phyloP scores from a whole-genome alignment of 768 basidiomycete species.

The Hypholoma fasciculare region DNA sequence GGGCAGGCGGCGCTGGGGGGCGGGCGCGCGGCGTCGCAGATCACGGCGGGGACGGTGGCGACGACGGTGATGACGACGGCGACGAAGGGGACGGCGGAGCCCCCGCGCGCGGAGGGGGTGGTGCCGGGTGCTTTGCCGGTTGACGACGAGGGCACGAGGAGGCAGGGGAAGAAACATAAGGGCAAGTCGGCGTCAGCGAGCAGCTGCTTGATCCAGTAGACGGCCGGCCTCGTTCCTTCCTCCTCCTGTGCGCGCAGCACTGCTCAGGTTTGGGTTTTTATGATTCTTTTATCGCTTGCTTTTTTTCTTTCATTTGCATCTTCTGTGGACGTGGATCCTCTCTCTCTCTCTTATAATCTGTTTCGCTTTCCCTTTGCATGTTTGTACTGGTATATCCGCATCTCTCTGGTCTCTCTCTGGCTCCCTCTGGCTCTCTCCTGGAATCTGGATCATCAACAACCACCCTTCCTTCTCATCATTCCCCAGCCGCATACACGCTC shows the following conservation, averaged over 20 bases:
- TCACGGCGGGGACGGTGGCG: not conserved
- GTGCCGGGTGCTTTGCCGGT: conserved; percentile 37
- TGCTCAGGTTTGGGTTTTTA: not conserved
- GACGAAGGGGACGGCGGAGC: conserved; percentile 5
- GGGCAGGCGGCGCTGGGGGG: conserved; percentile 17
- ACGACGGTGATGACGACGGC: conserved; percentile 4
- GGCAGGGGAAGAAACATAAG: conserved; percentile 37
- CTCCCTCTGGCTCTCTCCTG: conserved; percentile 4
- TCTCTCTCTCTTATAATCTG: conserved; percentile 1
- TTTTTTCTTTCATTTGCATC: not conserved
- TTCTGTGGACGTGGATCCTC: not conserved
- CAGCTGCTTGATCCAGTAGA: conserved; percentile 50
- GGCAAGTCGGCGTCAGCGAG: conserved; percentile 37
- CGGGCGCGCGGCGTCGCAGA: conserved; percentile 8
- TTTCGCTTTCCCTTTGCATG: conserved; percentile 3
- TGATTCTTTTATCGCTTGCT: not conserved
- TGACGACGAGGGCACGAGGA: conserved; percentile 18
- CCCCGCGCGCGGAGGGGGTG: not conserved
- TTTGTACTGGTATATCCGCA: conserved; percentile 18
- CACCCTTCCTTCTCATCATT: not conserved
- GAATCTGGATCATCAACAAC: conserved; percentile 2
- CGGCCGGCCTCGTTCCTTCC: not conserved
- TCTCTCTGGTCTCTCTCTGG: not conserved
- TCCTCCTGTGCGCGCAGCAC: conserved; percentile 11
- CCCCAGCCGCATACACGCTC: not conserved